Evolutionary conservation across 768 basidiomycete species (phyloP).

Genomic region (Leccinum fibrillosum): DNA sequence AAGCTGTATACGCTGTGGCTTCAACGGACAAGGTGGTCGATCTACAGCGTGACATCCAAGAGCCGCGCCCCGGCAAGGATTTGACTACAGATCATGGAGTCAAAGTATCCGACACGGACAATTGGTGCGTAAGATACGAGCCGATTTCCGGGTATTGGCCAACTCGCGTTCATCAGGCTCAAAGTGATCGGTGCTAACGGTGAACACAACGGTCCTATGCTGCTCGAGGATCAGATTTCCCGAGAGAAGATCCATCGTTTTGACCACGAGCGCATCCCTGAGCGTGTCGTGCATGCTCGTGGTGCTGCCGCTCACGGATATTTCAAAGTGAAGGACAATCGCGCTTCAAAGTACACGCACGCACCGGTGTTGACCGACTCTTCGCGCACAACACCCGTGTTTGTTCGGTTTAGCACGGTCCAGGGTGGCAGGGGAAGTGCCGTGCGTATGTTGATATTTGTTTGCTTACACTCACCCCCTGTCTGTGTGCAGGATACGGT

Average conservation of each 20-base stretch:
- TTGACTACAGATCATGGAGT: conserved; percentile 65
- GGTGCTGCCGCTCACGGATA: conserved; percentile 80
- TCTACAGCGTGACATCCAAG: conserved; percentile 26
- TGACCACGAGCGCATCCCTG: conserved; percentile 88
- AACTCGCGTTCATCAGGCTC: conserved; percentile 41
- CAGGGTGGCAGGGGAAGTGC: conserved; percentile 80
- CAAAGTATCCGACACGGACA: conserved; percentile 58
- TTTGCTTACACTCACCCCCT: background rate
- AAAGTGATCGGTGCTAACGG: conserved; percentile 43
- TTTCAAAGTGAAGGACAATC: conserved; percentile 70
- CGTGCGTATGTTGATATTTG: conserved; percentile 38
- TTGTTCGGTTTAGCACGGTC: conserved; percentile 85
- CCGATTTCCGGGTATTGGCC: conserved; percentile 1
- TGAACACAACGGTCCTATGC: conserved; percentile 56
- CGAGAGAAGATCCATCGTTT: conserved; percentile 78
- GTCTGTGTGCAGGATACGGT: conserved; percentile 54
- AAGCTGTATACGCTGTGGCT: conserved; percentile 4
- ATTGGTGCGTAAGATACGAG: conserved; percentile 41
- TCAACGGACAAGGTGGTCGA: conserved; percentile 22
- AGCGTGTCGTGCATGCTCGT: conserved; percentile 72
- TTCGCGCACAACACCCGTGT: conserved; percentile 68
- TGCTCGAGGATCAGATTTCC: conserved; percentile 75
- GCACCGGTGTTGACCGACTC: conserved; percentile 74
- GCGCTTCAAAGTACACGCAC: conserved; percentile 66
- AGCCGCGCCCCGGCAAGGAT: conserved; percentile 6